Evolutionary conservation across 164 flowering plant species (phyloP).

Genomic region (Vitis labrusca): DNA sequence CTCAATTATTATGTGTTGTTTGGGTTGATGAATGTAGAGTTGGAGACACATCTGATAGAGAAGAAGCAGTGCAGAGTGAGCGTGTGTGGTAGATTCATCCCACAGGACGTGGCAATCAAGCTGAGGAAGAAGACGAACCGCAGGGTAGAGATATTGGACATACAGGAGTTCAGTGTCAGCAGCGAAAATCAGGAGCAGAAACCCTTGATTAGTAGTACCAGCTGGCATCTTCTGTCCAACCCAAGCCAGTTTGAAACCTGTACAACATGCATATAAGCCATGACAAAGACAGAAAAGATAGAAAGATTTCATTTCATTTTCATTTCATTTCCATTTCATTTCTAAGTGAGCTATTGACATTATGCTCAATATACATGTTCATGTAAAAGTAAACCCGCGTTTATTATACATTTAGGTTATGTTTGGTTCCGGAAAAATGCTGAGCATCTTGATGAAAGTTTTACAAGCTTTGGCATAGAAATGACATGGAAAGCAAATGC

Average conservation of each 20-base stretch:
- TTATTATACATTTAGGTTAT: too few relatives aligned
- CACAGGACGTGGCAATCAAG: constrained; percentile 70
- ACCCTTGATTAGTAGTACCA: constrained; percentile 8
- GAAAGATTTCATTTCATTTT: too few relatives aligned
- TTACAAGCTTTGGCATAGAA: too few relatives aligned
- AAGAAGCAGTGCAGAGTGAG: constrained; percentile 54
- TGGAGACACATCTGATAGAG: constrained; percentile 72
- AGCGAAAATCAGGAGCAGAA: constrained; percentile 2
- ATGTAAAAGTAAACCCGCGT: too few relatives aligned
- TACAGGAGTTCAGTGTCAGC: constrained; percentile 33
- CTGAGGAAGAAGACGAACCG: constrained; percentile 73
- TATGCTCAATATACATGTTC: too few relatives aligned
- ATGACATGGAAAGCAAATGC: too few relatives aligned
- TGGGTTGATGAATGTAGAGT: constrained; percentile 30
- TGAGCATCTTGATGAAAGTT: too few relatives aligned
- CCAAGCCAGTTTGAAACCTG: neutral
- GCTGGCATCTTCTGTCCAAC: constrained; percentile 1
- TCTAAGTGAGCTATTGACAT: too few relatives aligned
- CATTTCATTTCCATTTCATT: too few relatives aligned
- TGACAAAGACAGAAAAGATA: too few relatives aligned
- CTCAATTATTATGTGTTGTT: neutral
- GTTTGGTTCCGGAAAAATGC: too few relatives aligned
- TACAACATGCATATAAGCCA: too few relatives aligned
- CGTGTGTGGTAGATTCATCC: constrained; percentile 61
- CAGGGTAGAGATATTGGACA: constrained; percentile 73